Base-by-base conservation (phyloP, 768 basidiomycete species). In the Pleurotus salmoneostramineus region DNA sequence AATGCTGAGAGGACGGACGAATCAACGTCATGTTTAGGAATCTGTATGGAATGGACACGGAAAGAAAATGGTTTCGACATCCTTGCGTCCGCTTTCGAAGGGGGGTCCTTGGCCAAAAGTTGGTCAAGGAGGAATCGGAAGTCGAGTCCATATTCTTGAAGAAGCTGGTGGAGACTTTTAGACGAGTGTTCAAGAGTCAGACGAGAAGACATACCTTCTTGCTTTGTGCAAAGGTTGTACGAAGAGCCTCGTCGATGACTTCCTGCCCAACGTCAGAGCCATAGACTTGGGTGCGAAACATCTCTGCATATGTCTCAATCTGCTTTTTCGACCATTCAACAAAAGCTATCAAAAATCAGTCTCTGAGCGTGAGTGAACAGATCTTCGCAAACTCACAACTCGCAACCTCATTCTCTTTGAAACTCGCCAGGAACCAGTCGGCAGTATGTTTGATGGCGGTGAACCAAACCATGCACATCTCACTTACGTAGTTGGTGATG, bases 401-500 rank as follows among this genome's bases (percentile, higher is more conserved):
- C 0, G 96, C 89, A 61, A 92, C 91, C 62, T 94, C 88, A 67
- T 97, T 95, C 71, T 98, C 97, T 70, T 89, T 91, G 73, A 97
- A 99, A 57, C 93, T 95, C 0, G 89, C 88, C 63, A 98, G 77
- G 71, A 93, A 99, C 97, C 97, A 99, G 72, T 99, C 96, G 11
- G 93, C 93, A 1, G 95, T 97, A 67, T 98, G 93, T 69, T 97
- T 95, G 69, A 99, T 90, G 1, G 92, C 87, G 0, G 95, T 97
- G 65, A 98, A 98, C 58, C 88, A 84, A 0, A 98, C 91, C 43
- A 95, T 79, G 2, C 93, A 85, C 35, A 98, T 77, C 66, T 98
- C 93, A 35, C 85, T 88, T 49, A 98, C 81, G 65, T 96, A 98
- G 50, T 88, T 79, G 2, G 81, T 83, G 35, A 95, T 85, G 65